Evolutionary conservation across 495 filamentous ascomycete species (phyloP).

Genomic region (Xylaria grammica): DNA sequence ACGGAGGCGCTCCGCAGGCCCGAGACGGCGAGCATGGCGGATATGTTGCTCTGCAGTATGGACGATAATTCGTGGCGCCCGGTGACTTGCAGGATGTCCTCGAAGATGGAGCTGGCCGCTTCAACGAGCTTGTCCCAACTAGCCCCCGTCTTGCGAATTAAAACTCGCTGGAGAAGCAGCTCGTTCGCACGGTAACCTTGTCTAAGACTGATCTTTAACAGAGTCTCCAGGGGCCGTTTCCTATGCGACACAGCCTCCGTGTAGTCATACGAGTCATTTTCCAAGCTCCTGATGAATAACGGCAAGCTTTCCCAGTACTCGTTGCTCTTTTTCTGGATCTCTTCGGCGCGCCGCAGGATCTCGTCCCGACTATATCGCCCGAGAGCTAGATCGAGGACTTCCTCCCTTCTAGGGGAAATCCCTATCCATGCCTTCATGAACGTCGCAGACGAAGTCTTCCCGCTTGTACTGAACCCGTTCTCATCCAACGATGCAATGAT

Average conservation of each 20-base stretch:
- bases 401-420: constrained; percentile 35
- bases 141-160: constrained; percentile 46
- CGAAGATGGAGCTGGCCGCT: constrained; percentile 43
- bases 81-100: constrained; percentile 44
- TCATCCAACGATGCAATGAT: constrained; percentile 34
- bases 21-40: constrained; percentile 45
- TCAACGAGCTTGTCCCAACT: constrained; percentile 44
- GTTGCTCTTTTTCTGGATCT: constrained; percentile 44
- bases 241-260: constrained; percentile 23
- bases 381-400: constrained; percentile 37
- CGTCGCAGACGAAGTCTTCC: constrained; percentile 32
- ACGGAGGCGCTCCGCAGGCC: constrained; percentile 52
- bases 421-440: constrained; percentile 35
- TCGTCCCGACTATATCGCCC: constrained; percentile 39
- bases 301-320: constrained; percentile 44
- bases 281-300: constrained; percentile 41
- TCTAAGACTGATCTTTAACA: constrained; percentile 39
- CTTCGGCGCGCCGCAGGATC: constrained; percentile 34
- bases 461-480: constrained; percentile 33
- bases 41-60: constrained; percentile 34
- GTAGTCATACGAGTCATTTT: constrained; percentile 30
- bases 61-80: constrained; percentile 48
- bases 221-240: constrained; percentile 37
- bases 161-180: constrained; percentile 51
- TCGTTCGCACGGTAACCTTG: constrained; percentile 51